Evolutionary conservation across 495 filamentous ascomycete genomes (phyloP).

Genomic region (Chaetomium fimeti): DNA sequence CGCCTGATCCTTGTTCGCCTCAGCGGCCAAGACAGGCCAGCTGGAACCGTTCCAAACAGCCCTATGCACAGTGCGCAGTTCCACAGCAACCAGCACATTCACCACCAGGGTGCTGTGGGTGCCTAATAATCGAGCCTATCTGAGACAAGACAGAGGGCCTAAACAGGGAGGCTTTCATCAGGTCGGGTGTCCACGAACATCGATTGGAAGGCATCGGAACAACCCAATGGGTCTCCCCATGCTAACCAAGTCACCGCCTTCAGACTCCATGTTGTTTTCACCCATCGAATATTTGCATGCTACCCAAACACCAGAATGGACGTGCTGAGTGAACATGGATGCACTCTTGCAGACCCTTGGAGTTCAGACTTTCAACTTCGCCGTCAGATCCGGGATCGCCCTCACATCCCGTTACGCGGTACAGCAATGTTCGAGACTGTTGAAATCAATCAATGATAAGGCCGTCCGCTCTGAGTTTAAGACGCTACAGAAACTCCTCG

Average conservation of each 20-base stretch:
- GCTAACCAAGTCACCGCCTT: not conserved
- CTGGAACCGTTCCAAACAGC: not conserved
- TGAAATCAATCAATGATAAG: slow-evolving; percentile 68
- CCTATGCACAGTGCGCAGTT: slow-evolving; percentile 7
- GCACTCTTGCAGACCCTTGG: slow-evolving; percentile 67
- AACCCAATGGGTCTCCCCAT: too few relatives aligned
- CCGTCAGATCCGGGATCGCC: slow-evolving; percentile 83
- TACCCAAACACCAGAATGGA: slow-evolving; percentile 20
- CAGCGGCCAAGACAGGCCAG: not conserved
- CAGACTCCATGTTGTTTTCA: not conserved
- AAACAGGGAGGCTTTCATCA: too few relatives aligned
- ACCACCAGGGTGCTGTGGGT: not conserved
- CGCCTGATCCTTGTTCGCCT: not conserved
- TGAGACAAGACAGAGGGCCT: not conserved
- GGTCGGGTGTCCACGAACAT: too few relatives aligned
- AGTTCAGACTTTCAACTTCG: slow-evolving; percentile 83
- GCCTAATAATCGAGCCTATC: slow-evolving; percentile 1
- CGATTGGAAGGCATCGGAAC: too few relatives aligned
- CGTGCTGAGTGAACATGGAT: slow-evolving; percentile 61
- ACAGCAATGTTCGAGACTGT: slow-evolving; percentile 71
- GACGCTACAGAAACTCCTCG: slow-evolving; percentile 67
- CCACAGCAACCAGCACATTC: not conserved
- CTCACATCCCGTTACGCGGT: slow-evolving; percentile 86
- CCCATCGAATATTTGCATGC: not conserved
- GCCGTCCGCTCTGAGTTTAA: slow-evolving; percentile 65